A percentile compares a stretch with the other conserved stretches of the same genome.
Evolutionary conservation across 2,329 filamentous ascomycete species (phyloP).

Genomic region (Talaromyces atroroseus): DNA sequence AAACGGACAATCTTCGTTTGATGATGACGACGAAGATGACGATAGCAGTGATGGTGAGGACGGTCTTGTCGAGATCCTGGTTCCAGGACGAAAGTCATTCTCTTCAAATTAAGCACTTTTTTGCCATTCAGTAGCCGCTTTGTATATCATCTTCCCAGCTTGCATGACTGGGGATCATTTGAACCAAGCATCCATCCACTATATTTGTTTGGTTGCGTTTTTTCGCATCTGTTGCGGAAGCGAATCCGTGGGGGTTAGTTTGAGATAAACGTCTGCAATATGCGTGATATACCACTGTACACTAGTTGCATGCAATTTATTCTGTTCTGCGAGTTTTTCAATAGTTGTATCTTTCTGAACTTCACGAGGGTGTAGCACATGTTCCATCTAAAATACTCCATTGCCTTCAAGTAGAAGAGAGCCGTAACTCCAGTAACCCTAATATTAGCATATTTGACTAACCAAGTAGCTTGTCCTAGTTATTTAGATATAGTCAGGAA

Average conservation of each 20-base stretch:
- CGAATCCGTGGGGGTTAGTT: neutral
- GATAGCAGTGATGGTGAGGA: conserved; percentile 40
- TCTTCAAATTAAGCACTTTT: conserved; percentile 12
- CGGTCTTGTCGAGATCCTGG: conserved; percentile 42
- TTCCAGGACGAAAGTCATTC: conserved; percentile 34
- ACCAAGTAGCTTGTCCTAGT: too few species aligned
- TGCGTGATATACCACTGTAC: conserved; percentile 15
- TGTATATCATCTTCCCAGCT: conserved; percentile 11
- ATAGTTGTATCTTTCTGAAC: neutral
- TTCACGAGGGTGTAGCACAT: too few species aligned
- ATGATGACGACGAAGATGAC: conserved; percentile 37
- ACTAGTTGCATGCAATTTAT: conserved; percentile 12
- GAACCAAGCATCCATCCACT: conserved; percentile 1
- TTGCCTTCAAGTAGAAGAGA: too few species aligned
- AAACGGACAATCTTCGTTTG: conserved; percentile 23
- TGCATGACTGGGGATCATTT: conserved; percentile 3
- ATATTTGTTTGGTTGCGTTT: neutral
- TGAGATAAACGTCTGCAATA: conserved; percentile 11
- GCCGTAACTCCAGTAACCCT: too few species aligned
- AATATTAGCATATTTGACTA: too few species aligned
- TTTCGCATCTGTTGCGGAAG: neutral
- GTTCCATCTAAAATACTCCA: too few species aligned
- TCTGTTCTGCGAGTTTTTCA: neutral
- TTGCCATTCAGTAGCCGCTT: neutral
- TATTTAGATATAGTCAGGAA: too few species aligned